Evolutionary conservation across 768 basidiomycete species (phyloP).

Genomic region (Agaricus subrufescens): DNA sequence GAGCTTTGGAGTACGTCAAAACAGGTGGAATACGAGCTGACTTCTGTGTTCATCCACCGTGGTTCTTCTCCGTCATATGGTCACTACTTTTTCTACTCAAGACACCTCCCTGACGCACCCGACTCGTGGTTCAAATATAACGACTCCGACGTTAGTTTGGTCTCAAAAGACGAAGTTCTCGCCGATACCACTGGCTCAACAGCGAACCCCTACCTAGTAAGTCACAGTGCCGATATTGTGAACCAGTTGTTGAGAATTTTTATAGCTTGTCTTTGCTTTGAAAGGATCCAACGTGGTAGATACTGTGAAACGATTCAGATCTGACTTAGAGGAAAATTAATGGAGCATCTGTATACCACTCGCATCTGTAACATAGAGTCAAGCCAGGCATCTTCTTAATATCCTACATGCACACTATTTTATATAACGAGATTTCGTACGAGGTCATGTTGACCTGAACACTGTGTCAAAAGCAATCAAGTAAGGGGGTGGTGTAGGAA

Average conservation of each 20-base stretch:
- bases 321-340: conserved; percentile 18
- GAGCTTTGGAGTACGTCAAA: conserved; percentile 66
- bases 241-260: conserved; percentile 6
- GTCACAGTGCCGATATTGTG: conserved; percentile 19
- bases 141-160: conserved; percentile 79
- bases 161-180: conserved; percentile 77
- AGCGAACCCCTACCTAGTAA: conserved; percentile 85
- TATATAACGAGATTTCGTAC: not conserved
- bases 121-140: conserved; percentile 97
- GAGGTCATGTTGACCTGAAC: too few relatives aligned
- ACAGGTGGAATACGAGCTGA: conserved; percentile 78
- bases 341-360: conserved; percentile 6
- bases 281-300: conserved; percentile 77
- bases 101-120: conserved; percentile 73
- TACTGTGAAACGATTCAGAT: conserved; percentile 68
- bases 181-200: conserved; percentile 87
- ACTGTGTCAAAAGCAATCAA: not conserved
- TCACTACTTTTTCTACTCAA: conserved; percentile 95
- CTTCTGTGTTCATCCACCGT: conserved; percentile 93
- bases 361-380: conserved; percentile 6
- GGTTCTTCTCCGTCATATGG: conserved; percentile 85
- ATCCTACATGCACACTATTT: not conserved
- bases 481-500: too few relatives aligned
- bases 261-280: conserved; percentile 77
- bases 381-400: not conserved